Evolutionary conservation across 2,329 filamentous ascomycete genomes (phyloP).

Genomic region (Aspergillus candidus): DNA sequence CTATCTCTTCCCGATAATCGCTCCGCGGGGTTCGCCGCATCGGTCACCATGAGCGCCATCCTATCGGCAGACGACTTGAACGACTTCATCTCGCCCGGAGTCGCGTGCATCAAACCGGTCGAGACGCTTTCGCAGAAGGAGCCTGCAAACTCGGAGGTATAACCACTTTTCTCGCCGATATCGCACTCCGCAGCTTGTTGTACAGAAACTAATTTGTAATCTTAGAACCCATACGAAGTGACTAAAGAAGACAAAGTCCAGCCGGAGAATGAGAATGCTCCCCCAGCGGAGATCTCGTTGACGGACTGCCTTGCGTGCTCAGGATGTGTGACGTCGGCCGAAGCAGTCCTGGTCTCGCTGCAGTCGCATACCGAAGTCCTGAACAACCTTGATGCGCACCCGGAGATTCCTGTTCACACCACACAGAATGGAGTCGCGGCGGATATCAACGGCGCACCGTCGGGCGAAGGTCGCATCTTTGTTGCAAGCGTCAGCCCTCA

Average conservation of each 20-base stretch:
- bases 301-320: conserved; percentile 97
- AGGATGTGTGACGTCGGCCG: conserved; percentile 93
- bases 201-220: conserved; percentile 16
- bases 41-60: conserved; percentile 78
- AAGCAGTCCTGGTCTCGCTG: conserved; percentile 90
- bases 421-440: conserved; percentile 37
- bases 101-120: conserved; percentile 96
- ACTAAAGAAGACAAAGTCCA: conserved; percentile 79
- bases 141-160: conserved; percentile 43
- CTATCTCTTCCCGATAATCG: conserved; percentile 5
- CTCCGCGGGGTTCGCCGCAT: conserved; percentile 11
- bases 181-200: conserved; percentile 3
- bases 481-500: conserved; percentile 92
- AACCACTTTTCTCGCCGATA: conserved; percentile 7
- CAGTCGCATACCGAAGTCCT: conserved; percentile 93
- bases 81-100: conserved; percentile 96
- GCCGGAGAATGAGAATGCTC: conserved; percentile 50
- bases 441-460: conserved; percentile 27
- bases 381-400: conserved; percentile 63
- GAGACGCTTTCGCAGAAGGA: conserved; percentile 73
- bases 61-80: conserved; percentile 95
- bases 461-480: conserved; percentile 63
- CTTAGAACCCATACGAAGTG: conserved; percentile 67
- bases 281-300: conserved; percentile 85
- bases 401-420: conserved; percentile 33